These are phyloP conservation scores for Didymella sp. DNA, from an alignment of 2,329 filamentous ascomycete species.

Conservation along the genomic window DNA sequence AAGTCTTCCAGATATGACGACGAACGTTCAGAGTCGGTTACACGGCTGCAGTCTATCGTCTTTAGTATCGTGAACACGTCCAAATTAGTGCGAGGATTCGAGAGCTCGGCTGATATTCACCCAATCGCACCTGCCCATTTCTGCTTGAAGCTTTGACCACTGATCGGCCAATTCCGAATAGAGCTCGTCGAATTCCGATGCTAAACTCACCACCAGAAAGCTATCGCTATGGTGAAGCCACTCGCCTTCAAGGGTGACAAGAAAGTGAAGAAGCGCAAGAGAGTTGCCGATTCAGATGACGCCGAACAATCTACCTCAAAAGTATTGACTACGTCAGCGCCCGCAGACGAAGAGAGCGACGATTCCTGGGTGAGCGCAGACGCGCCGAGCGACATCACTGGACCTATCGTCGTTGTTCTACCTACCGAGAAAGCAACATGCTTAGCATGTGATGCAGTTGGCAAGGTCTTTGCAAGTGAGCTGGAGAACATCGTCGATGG, in stretches of 20 bases:
- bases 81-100: neutral
- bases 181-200: constrained; percentile 22
- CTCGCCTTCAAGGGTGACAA: constrained; percentile 98
- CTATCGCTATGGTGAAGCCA: constrained; percentile 76
- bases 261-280: constrained; percentile 90
- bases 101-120: constrained; percentile 21
- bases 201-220: constrained; percentile 18
- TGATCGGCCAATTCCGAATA: constrained; percentile 28
- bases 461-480: constrained; percentile 80
- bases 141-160: constrained; percentile 28
- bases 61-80: constrained; percentile 25
- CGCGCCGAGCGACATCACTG: constrained; percentile 72
- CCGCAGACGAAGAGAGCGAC: constrained; percentile 65
- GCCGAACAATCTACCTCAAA: constrained; percentile 46
- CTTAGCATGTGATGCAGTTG: constrained; percentile 83
- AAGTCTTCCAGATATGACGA: neutral
- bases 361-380: constrained; percentile 94
- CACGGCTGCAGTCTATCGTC: constrained; percentile 13
- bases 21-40: neutral
- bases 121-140: constrained; percentile 40
- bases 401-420: constrained; percentile 82
- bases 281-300: constrained; percentile 62
- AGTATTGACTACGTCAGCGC: constrained; percentile 46
- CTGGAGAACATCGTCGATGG: constrained; percentile 89
- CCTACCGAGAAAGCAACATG: constrained; percentile 76